Percentiles rank a stretch among this genome's conserved stretches.
These are phyloP conservation scores for Aureobasidium sp. DNA, from an alignment of 2,329 filamentous ascomycete genomes.

Conservation along the genomic window DNA sequence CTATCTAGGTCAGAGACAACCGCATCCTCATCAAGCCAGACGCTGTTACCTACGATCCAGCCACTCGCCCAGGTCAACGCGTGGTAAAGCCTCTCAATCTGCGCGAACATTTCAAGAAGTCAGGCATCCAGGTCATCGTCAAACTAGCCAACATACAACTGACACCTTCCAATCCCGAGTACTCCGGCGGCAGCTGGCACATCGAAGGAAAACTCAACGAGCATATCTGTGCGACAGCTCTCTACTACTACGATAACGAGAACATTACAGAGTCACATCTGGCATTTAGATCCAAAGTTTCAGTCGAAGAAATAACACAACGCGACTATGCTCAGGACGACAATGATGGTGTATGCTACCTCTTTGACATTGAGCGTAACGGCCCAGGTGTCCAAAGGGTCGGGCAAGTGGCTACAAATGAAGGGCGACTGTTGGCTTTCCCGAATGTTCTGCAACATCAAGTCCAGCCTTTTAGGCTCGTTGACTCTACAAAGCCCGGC, in stretches of 20 bases:
- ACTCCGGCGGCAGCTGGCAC: conserved; percentile 49
- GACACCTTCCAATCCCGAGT: conserved; percentile 50
- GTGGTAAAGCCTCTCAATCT: conserved; percentile 15
- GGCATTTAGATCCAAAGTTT: conserved; percentile 38
- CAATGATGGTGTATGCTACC: conserved; percentile 9
- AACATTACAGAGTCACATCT: conserved; percentile 51
- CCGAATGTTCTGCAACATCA: conserved; percentile 47
- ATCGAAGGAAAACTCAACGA: conserved; percentile 49
- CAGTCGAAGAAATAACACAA: conserved; percentile 19
- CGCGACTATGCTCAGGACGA: conserved; percentile 18
- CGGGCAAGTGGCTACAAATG: conserved; percentile 40
- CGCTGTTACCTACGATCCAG: neutral
- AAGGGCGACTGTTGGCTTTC: conserved; percentile 48
- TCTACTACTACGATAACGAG: conserved; percentile 54
- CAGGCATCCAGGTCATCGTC: conserved; percentile 54
- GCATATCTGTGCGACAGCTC: conserved; percentile 54
- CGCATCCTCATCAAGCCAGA: conserved; percentile 2
- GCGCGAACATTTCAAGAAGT: conserved; percentile 30
- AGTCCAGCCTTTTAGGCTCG: conserved; percentile 43
- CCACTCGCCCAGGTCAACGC: neutral
- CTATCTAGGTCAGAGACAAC: neutral
- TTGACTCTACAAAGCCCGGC: conserved; percentile 44
- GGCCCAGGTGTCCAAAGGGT: conserved; percentile 26
- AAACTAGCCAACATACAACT: conserved; percentile 56
- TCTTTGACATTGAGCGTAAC: conserved; percentile 34